Conservation (phyloP, 257 asterid species). For the Rubia yunnanensis region DNA sequence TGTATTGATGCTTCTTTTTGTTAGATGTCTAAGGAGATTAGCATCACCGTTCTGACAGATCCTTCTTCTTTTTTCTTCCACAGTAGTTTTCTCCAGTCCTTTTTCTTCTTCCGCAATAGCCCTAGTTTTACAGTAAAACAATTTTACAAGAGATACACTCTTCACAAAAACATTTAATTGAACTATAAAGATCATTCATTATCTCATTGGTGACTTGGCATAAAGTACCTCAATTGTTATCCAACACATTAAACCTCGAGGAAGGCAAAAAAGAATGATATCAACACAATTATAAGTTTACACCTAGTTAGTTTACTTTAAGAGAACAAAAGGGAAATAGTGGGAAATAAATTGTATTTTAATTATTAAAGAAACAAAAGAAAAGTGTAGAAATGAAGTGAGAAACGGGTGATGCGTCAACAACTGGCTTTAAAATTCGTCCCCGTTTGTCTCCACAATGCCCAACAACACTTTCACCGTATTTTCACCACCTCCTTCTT, state of each 20-base stretch:
- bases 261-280: neutral
- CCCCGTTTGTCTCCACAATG: conserved; percentile 22
- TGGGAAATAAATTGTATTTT: neutral
- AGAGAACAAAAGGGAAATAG: neutral
- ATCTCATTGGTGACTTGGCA: too few relatives aligned
- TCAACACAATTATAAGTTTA: neutral
- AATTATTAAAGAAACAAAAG: neutral
- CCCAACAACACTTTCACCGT: conserved; percentile 4
- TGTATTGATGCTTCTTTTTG: too few relatives aligned
- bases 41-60: too few relatives aligned
- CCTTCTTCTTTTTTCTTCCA: too few relatives aligned
- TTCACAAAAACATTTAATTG: too few relatives aligned
- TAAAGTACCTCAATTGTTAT: too few relatives aligned
- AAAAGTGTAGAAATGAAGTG: neutral
- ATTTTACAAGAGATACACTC: too few relatives aligned
- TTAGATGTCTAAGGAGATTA: too few relatives aligned
- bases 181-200: too few relatives aligned
- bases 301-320: neutral
- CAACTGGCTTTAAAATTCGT: conserved; percentile 20
- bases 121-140: too few relatives aligned
- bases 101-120: too few relatives aligned
- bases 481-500: conserved; percentile 2
- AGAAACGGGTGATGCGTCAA: conserved; percentile 18
- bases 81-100: too few relatives aligned
- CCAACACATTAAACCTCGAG: conserved; percentile 1